phyloP scores from a whole-genome alignment of 352 stramenopile species.

The Pythium coloratum region DNA sequence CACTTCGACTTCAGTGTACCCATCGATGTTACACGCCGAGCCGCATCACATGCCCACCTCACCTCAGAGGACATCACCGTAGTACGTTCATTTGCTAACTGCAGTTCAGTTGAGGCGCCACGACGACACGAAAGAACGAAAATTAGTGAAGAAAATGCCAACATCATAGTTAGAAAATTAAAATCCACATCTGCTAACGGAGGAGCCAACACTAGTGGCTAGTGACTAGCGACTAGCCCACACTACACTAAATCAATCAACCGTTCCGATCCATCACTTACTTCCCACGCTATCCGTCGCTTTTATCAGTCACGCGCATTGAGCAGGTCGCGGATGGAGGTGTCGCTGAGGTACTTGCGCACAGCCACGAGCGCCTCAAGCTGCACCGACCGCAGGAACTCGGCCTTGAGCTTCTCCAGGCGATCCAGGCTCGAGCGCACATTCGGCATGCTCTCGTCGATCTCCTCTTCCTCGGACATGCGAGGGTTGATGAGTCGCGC shows the following conservation, averaged over 20 bases:
- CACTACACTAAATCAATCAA: not conserved
- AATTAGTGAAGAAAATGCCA: not conserved
- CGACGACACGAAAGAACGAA: slow-evolving; percentile 1
- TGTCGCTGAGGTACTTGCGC: slow-evolving; percentile 72
- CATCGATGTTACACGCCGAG: not conserved
- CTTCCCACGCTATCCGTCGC: not conserved
- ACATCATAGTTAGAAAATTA: not conserved
- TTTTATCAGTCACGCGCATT: slow-evolving; percentile 37
- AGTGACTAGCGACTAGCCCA: no score
- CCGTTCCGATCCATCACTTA: not conserved
- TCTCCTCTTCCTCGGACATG: slow-evolving; percentile 52
- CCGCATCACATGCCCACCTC: not conserved
- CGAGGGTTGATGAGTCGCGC: slow-evolving; percentile 57
- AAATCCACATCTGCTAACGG: not conserved
- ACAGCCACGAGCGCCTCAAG: slow-evolving; percentile 74
- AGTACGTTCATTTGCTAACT: not conserved
- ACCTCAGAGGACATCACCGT: not conserved
- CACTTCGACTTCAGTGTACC: not conserved
- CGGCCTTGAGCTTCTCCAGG: slow-evolving; percentile 56
- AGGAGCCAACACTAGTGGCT: no score
- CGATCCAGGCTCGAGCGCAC: slow-evolving; percentile 32
- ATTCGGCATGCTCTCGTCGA: slow-evolving; percentile 44
- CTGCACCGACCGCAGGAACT: slow-evolving; percentile 78
- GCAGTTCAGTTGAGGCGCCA: not conserved
- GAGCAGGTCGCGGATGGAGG: slow-evolving; percentile 62